Evolutionary conservation across 768 basidiomycete species (phyloP).

Genomic region (Pleurotus tuber-regium): DNA sequence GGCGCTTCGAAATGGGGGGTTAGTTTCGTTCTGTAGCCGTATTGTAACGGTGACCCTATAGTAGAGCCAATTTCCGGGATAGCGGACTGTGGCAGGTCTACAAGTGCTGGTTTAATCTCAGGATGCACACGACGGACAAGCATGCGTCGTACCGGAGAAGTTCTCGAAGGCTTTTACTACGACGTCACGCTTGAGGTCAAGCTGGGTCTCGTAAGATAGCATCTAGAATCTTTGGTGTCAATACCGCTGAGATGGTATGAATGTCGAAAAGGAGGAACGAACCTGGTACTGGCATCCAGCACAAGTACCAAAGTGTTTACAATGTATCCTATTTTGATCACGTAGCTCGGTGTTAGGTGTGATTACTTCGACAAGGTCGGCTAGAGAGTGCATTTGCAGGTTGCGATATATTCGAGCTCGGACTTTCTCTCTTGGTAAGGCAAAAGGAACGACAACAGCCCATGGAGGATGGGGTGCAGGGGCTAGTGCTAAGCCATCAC

Average conservation of each 20-base stretch:
- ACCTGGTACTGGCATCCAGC: constrained; percentile 96
- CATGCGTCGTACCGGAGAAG: constrained; percentile 67
- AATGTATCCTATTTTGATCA: constrained; percentile 63
- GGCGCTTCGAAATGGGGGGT: constrained; percentile 94
- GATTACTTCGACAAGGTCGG: constrained; percentile 67
- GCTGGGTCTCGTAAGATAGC: constrained; percentile 84
- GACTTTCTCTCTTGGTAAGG: constrained; percentile 80
- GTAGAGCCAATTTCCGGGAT: constrained; percentile 73
- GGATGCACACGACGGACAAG: constrained; percentile 3
- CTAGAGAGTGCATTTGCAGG: constrained; percentile 69
- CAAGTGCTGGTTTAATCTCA: constrained; percentile 6
- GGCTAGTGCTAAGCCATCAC: constrained; percentile 63
- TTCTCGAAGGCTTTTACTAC: constrained; percentile 81
- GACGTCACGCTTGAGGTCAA: constrained; percentile 83
- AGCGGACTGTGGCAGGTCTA: constrained; percentile 51
- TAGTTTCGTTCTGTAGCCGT: constrained; percentile 93
- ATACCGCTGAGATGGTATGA: too few species aligned
- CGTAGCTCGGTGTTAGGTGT: constrained; percentile 62
- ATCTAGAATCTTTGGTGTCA: too few species aligned
- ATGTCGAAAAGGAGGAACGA: too few species aligned
- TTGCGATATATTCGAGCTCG: constrained; percentile 71
- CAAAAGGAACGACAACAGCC: constrained; percentile 82
- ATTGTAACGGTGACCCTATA: constrained; percentile 84
- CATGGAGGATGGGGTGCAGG: constrained; percentile 54
- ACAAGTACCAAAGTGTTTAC: constrained; percentile 87